phyloP scores from a whole-genome alignment of 352 stramenopile genomes.

The Pythium insidiosum region DNA sequence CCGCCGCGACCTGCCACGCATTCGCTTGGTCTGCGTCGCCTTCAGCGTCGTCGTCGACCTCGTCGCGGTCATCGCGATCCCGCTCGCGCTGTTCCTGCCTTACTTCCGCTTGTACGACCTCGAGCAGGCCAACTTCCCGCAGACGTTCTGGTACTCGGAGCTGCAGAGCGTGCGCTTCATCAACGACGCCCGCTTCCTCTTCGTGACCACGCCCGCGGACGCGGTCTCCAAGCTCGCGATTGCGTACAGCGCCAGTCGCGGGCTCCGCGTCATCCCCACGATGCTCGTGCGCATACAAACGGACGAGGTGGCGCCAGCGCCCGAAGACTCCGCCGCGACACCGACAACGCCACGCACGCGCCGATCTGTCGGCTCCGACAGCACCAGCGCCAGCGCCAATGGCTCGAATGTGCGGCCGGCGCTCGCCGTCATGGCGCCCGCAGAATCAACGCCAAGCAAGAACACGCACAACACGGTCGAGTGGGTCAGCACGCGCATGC shows the following conservation, averaged over 20 bases:
- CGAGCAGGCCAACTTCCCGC: constrained; percentile 2
- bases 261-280: constrained; percentile 5
- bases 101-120: neutral
- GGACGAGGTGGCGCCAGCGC: too few relatives aligned
- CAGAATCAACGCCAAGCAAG: too few relatives aligned
- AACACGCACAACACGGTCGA: too few relatives aligned
- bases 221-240: constrained; percentile 15
- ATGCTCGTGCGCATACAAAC: too few relatives aligned
- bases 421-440: too few relatives aligned
- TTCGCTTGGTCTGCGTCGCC: constrained; percentile 4
- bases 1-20: constrained; percentile 1
- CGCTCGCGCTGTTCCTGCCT: neutral
- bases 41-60: constrained; percentile 10
- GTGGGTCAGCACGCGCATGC: too few relatives aligned
- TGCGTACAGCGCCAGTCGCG: constrained; percentile 4
- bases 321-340: too few relatives aligned
- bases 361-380: too few relatives aligned
- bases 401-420: too few relatives aligned
- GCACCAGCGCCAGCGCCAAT: too few relatives aligned
- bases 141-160: constrained; percentile 26
- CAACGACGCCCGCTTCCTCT: constrained; percentile 36
- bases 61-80: constrained; percentile 2
- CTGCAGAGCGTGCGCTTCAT: constrained; percentile 26
- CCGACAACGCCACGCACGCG: too few relatives aligned
- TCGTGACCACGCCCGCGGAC: constrained; percentile 14